Evolutionary conservation across 495 filamentous ascomycete genomes (phyloP).

Genomic region (Mytilinidion resinicola): DNA sequence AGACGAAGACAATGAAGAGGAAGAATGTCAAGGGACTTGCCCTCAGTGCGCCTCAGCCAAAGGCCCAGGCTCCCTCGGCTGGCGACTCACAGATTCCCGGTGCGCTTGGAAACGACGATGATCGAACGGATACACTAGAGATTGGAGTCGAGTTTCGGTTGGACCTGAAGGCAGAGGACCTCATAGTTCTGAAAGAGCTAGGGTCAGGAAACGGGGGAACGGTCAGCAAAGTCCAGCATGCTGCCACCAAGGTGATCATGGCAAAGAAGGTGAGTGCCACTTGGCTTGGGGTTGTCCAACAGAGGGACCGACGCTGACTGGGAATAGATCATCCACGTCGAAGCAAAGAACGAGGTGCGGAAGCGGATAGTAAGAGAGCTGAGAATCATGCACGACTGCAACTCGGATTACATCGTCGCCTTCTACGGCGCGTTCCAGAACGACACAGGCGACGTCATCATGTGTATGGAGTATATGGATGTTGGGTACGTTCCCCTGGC

Average conservation of each 20-base stretch:
- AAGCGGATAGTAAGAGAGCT: conserved; percentile 94
- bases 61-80: conserved; percentile 49
- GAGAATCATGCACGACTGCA: conserved; percentile 96
- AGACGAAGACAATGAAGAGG: conserved; percentile 87
- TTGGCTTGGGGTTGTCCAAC: neutral
- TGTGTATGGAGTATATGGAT: conserved; percentile 99
- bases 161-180: conserved; percentile 84
- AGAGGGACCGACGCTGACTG: neutral
- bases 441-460: conserved; percentile 89
- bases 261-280: conserved; percentile 70
- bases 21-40: conserved; percentile 97
- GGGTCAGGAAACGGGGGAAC: conserved; percentile 96
- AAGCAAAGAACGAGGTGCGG: conserved; percentile 91
- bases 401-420: conserved; percentile 90
- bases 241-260: conserved; percentile 92
- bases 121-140: conserved; percentile 73
- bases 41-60: conserved; percentile 62
- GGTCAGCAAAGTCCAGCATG: conserved; percentile 94
- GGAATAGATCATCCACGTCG: conserved; percentile 86
- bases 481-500: conserved; percentile 63
- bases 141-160: conserved; percentile 95
- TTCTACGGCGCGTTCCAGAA: conserved; percentile 98
- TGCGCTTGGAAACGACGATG: conserved; percentile 55
- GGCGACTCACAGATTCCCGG: conserved; percentile 55
- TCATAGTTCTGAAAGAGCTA: conserved; percentile 88